Evolutionary conservation across 768 basidiomycete species (phyloP).

Genomic region (Pisolithus tinctorius): DNA sequence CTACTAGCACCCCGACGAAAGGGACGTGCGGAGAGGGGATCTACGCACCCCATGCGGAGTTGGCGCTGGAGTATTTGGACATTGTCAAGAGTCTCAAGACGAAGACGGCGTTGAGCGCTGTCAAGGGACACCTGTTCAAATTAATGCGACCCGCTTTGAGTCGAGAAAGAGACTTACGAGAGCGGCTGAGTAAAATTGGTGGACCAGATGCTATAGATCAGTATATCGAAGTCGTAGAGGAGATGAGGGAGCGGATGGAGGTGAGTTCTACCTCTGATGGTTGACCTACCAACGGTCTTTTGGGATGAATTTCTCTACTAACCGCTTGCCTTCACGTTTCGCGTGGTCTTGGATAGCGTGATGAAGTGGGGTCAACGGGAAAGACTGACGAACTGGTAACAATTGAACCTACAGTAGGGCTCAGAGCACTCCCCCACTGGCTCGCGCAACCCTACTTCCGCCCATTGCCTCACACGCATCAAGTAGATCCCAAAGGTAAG

Average conservation of each 20-base stretch:
- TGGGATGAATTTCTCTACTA: neutral
- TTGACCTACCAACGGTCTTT: neutral
- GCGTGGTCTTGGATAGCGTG: conserved; percentile 31
- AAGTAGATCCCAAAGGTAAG: too few species aligned
- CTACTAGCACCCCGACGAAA: neutral
- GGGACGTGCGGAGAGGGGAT: conserved; percentile 28
- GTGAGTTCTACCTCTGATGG: too few species aligned
- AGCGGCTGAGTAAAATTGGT: conserved; percentile 50
- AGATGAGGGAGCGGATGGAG: conserved; percentile 38
- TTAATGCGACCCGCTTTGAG: conserved; percentile 73
- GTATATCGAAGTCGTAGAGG: conserved; percentile 49
- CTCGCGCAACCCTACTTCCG: conserved; percentile 64
- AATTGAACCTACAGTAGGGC: conserved; percentile 42
- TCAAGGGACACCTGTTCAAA: conserved; percentile 94
- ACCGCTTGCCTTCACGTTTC: neutral
- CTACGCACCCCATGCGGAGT: conserved; percentile 52
- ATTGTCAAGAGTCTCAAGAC: conserved; percentile 64
- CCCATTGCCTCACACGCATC: neutral
- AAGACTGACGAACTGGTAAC: conserved; percentile 32
- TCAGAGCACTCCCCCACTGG: conserved; percentile 59
- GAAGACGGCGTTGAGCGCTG: conserved; percentile 60
- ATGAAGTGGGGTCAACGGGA: conserved; percentile 32
- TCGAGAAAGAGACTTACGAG: conserved; percentile 64
- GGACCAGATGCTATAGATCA: conserved; percentile 17
- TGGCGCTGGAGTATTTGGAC: conserved; percentile 82